Percentiles rank a stretch among this genome's conserved stretches.
phyloP scores from a whole-genome alignment of 352 stramenopile genomes.

The Globisporangium alternatum region DNA sequence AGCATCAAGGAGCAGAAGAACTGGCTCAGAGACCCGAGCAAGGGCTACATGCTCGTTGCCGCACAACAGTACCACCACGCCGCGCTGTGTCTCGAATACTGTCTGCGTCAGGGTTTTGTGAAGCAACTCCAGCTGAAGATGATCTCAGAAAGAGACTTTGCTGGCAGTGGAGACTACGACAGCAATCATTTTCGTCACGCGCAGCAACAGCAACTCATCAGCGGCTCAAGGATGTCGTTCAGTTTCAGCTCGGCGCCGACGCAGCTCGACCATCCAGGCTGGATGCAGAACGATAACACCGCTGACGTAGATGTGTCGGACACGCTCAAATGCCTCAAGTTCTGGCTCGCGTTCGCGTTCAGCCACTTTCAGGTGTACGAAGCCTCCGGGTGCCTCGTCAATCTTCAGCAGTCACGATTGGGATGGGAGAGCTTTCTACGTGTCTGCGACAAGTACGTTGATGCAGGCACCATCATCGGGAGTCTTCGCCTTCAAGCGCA shows the following conservation, averaged over 20 bases:
- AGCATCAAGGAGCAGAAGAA: constrained; percentile 31
- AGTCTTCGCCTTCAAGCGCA: constrained; percentile 26
- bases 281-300: constrained; percentile 2
- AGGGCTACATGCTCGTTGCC: constrained; percentile 37
- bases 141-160: neutral
- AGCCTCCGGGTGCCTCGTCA: constrained; percentile 36
- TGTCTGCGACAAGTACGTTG: neutral
- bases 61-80: constrained; percentile 36
- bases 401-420: constrained; percentile 35
- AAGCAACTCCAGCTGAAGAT: neutral
- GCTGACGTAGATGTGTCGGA: neutral
- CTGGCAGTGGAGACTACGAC: neutral
- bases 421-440: constrained; percentile 43
- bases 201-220: constrained; percentile 8
- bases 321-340: constrained; percentile 28
- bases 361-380: constrained; percentile 56
- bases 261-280: constrained; percentile 26
- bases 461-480: constrained; percentile 14
- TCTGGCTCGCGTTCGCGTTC: constrained; percentile 58
- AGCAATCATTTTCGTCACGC: neutral
- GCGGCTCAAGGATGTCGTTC: constrained; percentile 43
- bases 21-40: constrained; percentile 55
- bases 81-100: constrained; percentile 48
- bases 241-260: constrained; percentile 43
- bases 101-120: constrained; percentile 41